Base-by-base conservation (phyloP, 805 yeast genomes). In the Yarrowia porcina region DNA sequence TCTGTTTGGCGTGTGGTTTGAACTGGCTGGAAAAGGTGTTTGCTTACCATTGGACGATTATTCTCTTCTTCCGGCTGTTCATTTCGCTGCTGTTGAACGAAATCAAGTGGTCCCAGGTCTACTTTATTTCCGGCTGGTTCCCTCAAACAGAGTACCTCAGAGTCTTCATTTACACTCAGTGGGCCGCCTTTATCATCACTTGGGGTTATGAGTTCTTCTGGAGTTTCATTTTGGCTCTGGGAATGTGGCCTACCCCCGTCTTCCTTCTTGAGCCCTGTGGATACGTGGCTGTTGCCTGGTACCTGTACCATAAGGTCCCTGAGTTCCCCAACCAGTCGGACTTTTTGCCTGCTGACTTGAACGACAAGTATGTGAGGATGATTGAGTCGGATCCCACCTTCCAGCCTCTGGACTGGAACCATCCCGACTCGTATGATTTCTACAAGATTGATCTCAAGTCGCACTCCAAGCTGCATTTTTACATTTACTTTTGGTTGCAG, bases 101-200 rank as follows among this genome's bases (percentile, higher is more conserved):
- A 39, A 39, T 56, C 36, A 56, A 56, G 39, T 56, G 61, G 61
- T 56, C 61, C 4, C 61, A 56, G 61, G 61, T 56, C 21, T 56
- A 56, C 39, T 56, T 56, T 11, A 39, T 56, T 9, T 28, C 61
- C 28, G 49, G 49, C 20, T 56, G 61, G 61, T 56, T 56, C 30
- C 61, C 61, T 21, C 47, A 56, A 11, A 41, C 36, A 3, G 49
- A 56, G 30, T 30, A 56, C 23, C 39, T 39, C 15, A 35, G 49
- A 1, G 49, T 39, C 21, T 56, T 56, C 30, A 56, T 41, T 17
- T 56, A 39, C 49, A 39, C 61, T 11, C 61, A 56, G 39, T 56
- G 47, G 61, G 61, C 49, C 2, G 49, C 61, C 9, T 56, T 56
- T 28, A 15, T 56, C 13, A 17, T 56, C 20, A 39, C 49, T 3